Evolutionary conservation across 176 grass and related monocot species (phyloP).

Genomic region (Lolium rigidum): DNA sequence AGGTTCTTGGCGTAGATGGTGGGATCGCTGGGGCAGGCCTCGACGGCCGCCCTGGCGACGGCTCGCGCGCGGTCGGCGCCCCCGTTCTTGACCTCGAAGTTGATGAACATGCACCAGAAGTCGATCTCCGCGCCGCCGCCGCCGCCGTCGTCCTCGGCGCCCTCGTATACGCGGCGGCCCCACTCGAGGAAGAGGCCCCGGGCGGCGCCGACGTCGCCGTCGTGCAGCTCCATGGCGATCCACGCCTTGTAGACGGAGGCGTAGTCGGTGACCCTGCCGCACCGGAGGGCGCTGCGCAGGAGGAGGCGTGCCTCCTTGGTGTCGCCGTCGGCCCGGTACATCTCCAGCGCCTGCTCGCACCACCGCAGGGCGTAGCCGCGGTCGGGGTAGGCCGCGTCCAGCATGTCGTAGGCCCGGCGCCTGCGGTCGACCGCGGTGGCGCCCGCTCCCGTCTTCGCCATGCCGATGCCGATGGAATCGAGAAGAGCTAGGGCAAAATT

Average conservation of each 20-base stretch:
- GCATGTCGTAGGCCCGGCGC: background rate
- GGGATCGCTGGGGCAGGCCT: conserved; percentile 13
- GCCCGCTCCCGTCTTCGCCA: background rate
- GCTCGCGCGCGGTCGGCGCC: background rate
- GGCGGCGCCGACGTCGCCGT: background rate
- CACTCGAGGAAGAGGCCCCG: background rate
- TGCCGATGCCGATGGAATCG: too few species aligned
- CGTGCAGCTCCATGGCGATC: conserved; percentile 20
- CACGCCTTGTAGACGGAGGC: conserved; percentile 9
- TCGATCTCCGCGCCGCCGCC: background rate
- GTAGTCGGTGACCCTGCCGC: background rate
- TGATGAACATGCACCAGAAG: conserved; percentile 20
- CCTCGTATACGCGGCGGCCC: background rate
- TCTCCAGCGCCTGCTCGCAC: background rate
- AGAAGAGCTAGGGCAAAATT: too few species aligned
- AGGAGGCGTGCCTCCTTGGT: background rate
- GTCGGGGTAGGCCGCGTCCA: background rate
- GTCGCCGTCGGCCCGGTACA: background rate
- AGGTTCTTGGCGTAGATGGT: conserved; percentile 15
- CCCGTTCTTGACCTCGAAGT: conserved; percentile 17
- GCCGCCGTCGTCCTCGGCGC: background rate
- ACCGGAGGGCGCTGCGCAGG: background rate
- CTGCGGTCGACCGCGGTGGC: background rate
- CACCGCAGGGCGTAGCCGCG: background rate
- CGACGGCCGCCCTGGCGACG: conserved; percentile 8